Evolutionary conservation across 139 green algal genomes (phyloP), one percentile per base, ranked within the genome.

Genomic region (Coelastrella sp.): DNA sequence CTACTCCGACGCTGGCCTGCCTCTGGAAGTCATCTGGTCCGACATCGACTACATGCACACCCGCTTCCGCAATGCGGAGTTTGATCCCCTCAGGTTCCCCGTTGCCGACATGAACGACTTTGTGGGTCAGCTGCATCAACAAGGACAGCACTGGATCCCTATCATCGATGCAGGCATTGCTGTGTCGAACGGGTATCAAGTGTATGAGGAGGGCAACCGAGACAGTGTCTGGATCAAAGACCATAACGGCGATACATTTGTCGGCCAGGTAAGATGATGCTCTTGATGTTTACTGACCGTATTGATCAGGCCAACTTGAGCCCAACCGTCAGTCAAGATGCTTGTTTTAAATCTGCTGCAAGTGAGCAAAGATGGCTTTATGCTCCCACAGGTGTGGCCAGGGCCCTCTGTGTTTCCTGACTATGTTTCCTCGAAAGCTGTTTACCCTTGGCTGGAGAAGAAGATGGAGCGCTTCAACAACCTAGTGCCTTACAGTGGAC

Each of bases 21-120:
- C 93, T 0, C 87, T 96, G 71, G 92, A 96, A 23, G 74, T 76
- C 7, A 89, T 96, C 9, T 96, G 91, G 93, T 87, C 78, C 0
- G 93, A 96, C 87, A 96, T 96, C 25, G 92, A 96, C 82, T 91
- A 93, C 86, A 92, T 73, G 76, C 27, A 69, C 30, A 45, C 32
- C 3, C 35, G 38, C 0, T 69, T 76, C 59, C 59, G 78, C 37
- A 84, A 45, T 41, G 27, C 51, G 27, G 45, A 66, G 72, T 62
- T 80, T 80, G 45, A 80, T 38, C 48, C 72, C 17, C 53, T 64
- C 19, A 64, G 53, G 6, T 83, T 83, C 57, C 76, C 76, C 1
- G 57, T 41, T 11, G 4, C 15, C 5, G 34, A 72, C n/a, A 83
- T 83, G 76, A 41, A 35, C 32, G 57, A 34, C 0, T 43, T 83